Evolutionary conservation across 257 asterid genomes (phyloP).

Genomic region (Craterostigma plantagineum): DNA sequence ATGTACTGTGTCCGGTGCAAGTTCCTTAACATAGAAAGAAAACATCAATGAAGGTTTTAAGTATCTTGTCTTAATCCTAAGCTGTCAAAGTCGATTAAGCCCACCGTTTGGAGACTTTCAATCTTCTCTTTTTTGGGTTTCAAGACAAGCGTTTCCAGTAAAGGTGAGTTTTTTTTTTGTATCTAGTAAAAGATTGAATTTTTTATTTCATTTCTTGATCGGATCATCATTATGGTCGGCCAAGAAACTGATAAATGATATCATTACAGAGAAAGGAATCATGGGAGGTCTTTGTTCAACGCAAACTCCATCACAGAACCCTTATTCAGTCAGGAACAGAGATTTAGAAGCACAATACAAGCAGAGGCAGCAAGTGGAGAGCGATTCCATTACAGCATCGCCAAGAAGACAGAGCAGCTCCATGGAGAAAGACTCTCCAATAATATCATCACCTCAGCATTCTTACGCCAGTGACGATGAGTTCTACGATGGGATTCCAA

Average conservation of each 20-base stretch:
- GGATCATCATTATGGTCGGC: background rate
- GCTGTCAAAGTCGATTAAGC: no score
- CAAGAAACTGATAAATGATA: background rate
- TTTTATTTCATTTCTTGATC: no score
- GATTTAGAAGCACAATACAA: conserved; percentile 11
- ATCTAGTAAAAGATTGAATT: no score
- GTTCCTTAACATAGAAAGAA: no score
- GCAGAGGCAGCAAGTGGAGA: conserved; percentile 8
- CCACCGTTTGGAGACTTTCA: no score
- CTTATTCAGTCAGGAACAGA: conserved; percentile 17
- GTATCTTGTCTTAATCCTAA: no score
- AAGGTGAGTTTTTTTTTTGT: no score
- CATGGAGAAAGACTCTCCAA: conserved; percentile 13
- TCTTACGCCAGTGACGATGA: conserved; percentile 34
- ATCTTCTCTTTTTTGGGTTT: no score
- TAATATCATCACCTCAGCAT: conserved; percentile 11
- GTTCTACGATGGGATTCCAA: conserved; percentile 70
- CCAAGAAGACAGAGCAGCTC: conserved; percentile 9
- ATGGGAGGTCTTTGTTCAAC: conserved; percentile 34
- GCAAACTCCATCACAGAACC: conserved; percentile 13
- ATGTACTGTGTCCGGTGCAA: no score
- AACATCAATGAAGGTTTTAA: no score
- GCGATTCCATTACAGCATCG: conserved; percentile 8
- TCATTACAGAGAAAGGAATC: background rate
- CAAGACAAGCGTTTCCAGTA: no score